Evolutionary conservation across 371 early-diverging fungal species (phyloP).

Genomic region (Apophysomyces ossiformis): DNA sequence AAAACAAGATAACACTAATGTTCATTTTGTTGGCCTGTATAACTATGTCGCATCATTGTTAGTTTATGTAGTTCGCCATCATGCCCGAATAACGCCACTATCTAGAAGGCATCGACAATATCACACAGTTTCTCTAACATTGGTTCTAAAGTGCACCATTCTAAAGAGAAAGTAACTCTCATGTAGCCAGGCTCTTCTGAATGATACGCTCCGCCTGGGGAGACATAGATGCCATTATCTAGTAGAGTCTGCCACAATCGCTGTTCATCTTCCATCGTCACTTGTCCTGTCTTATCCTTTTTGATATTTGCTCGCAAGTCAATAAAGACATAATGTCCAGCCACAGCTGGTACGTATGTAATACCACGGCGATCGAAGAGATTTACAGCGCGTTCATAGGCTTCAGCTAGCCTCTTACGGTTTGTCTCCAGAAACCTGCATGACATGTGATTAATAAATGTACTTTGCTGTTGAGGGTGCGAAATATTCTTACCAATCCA

Average conservation of each 20-base stretch:
- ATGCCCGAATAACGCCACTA: too few relatives aligned
- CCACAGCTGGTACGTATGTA: slow-evolving; percentile 59
- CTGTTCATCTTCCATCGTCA: slow-evolving; percentile 38
- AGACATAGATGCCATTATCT: slow-evolving; percentile 61
- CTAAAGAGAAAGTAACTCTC: slow-evolving; percentile 55
- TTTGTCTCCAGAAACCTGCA: slow-evolving; percentile 58
- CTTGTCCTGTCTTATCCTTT: slow-evolving; percentile 14
- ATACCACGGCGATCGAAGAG: slow-evolving; percentile 52
- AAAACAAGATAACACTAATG: too few relatives aligned
- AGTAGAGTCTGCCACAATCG: slow-evolving; percentile 47
- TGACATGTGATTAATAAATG: neutral
- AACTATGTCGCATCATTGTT: too few relatives aligned
- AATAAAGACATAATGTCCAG: slow-evolving; percentile 74
- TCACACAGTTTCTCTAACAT: slow-evolving; percentile 23
- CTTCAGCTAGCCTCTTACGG: slow-evolving; percentile 54
- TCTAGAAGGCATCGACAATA: slow-evolving; percentile 3
- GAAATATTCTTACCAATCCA: slow-evolving; percentile 50
- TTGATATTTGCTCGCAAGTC: slow-evolving; percentile 45
- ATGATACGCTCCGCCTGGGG: slow-evolving; percentile 69
- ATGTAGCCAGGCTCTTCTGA: slow-evolving; percentile 65
- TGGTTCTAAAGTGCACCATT: slow-evolving; percentile 21
- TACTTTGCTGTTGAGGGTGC: neutral
- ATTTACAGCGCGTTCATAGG: slow-evolving; percentile 45
- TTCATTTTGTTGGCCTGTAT: too few relatives aligned
- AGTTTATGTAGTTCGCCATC: too few relatives aligned